Conservation (phyloP, 2,329 filamentous ascomycete species). For the Exophiala dermatitidis region DNA sequence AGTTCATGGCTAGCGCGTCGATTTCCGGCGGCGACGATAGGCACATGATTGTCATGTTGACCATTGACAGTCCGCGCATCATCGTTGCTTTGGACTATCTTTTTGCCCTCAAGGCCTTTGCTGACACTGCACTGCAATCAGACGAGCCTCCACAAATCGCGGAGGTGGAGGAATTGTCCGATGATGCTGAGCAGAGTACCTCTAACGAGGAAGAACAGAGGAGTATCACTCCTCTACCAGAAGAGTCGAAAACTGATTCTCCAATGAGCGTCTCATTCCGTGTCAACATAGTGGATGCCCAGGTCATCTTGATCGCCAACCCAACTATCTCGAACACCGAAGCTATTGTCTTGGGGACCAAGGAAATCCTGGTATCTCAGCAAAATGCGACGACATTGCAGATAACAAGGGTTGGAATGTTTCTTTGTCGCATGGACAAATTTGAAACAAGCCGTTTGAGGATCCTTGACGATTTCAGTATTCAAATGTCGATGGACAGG, state of each 20-base stretch:
- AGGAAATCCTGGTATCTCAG: constrained; percentile 85
- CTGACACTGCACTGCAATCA: constrained; percentile 58
- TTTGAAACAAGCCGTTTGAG: constrained; percentile 85
- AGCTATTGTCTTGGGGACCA: constrained; percentile 88
- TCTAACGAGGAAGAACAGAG: constrained; percentile 35
- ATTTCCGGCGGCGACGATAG: constrained; percentile 79
- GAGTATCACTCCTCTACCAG: constrained; percentile 32
- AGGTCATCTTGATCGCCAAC: constrained; percentile 93
- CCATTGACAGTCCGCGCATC: constrained; percentile 85
- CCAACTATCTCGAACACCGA: constrained; percentile 84
- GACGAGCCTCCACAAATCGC: constrained; percentile 49
- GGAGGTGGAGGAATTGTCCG: constrained; percentile 29
- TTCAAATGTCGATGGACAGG: constrained; percentile 81
- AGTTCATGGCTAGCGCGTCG: constrained; percentile 95
- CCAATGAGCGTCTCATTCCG: constrained; percentile 75
- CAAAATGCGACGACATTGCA: constrained; percentile 93
- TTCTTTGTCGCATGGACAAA: constrained; percentile 94
- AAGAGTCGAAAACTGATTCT: constrained; percentile 30
- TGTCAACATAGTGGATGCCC: constrained; percentile 90
- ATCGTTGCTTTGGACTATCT: constrained; percentile 96
- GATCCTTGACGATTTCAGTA: constrained; percentile 92
- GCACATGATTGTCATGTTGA: constrained; percentile 81
- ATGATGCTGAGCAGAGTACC: constrained; percentile 39
- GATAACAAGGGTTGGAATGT: constrained; percentile 93
- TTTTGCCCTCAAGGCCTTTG: constrained; percentile 78